These are phyloP conservation scores for Fusarium cyanostomum DNA, from an alignment of 2,329 filamentous ascomycete species.

Conservation along the genomic window DNA sequence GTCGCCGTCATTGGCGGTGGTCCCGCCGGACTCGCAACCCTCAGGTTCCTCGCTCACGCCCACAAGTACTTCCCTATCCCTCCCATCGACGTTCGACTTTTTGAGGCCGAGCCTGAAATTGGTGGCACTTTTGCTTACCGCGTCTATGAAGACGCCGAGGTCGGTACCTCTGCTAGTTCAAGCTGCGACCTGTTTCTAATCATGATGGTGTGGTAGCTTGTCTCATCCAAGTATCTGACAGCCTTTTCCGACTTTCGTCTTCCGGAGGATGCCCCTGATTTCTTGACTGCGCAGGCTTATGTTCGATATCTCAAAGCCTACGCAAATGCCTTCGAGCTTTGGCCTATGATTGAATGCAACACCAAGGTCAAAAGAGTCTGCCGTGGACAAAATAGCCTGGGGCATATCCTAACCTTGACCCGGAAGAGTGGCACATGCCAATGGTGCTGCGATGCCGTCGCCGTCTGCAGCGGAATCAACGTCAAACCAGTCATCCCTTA, in stretches of 20 bases:
- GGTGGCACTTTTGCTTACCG: constrained; percentile 60
- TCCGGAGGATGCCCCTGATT: constrained; percentile 54
- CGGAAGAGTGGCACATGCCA: constrained; percentile 5
- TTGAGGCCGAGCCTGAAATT: constrained; percentile 55
- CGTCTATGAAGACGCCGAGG: constrained; percentile 59
- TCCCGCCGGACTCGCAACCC: constrained; percentile 53
- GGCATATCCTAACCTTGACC: constrained; percentile 27
- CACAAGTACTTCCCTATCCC: constrained; percentile 50
- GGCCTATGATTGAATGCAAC: constrained; percentile 48
- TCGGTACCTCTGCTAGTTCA: constrained; percentile 8
- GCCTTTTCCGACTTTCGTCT: constrained; percentile 61
- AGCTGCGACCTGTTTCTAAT: background rate
- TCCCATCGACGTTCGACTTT: constrained; percentile 54
- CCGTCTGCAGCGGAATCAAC: constrained; percentile 57
- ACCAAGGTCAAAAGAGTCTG: constrained; percentile 45
- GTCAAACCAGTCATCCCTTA: constrained; percentile 52
- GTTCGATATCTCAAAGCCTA: constrained; percentile 56
- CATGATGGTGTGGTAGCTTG: constrained; percentile 45
- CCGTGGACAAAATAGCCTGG: constrained; percentile 9
- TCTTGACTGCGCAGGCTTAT: constrained; percentile 53
- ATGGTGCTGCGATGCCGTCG: constrained; percentile 57
- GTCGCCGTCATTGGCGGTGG: constrained; percentile 57
- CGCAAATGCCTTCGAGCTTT: constrained; percentile 50
- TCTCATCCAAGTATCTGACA: constrained; percentile 61
- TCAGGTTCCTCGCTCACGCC: constrained; percentile 52